Conservation (phyloP, 768 basidiomycete genomes). For the Pluteus cervinus region DNA sequence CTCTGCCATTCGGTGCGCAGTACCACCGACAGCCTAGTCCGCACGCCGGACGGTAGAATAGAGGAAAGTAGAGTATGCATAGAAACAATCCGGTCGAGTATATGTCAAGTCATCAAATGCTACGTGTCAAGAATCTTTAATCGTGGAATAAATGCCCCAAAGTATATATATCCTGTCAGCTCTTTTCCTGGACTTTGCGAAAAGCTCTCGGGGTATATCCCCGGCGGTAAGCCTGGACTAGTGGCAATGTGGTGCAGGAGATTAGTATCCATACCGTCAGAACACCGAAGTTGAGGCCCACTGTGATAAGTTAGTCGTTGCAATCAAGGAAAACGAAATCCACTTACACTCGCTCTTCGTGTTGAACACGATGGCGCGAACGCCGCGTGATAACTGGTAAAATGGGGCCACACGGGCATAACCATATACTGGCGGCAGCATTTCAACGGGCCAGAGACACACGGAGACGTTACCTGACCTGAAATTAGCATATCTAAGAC, state of each 20-base stretch:
- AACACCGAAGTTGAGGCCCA: conserved; percentile 49
- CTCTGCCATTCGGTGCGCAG: no score
- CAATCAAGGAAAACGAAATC: neutral
- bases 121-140: no score
- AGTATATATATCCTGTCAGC: no score
- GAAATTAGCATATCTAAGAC: neutral
- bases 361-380: conserved; percentile 45
- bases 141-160: no score
- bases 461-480: conserved; percentile 44
- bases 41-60: no score
- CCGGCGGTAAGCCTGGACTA: no score
- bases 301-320: conserved; percentile 16
- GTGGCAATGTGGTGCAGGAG: conserved; percentile 42
- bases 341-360: conserved; percentile 44
- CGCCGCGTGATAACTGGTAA: conserved; percentile 51
- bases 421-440: conserved; percentile 40
- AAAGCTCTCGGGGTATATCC: no score
- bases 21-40: no score
- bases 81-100: no score
- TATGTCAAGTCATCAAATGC: no score
- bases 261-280: conserved; percentile 42
- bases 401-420: conserved; percentile 58
- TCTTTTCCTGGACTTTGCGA: no score
- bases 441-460: conserved; percentile 37
- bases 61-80: no score